Evolutionary conservation across 495 filamentous ascomycete species (phyloP).

Genomic region (Podospora tetraspora): DNA sequence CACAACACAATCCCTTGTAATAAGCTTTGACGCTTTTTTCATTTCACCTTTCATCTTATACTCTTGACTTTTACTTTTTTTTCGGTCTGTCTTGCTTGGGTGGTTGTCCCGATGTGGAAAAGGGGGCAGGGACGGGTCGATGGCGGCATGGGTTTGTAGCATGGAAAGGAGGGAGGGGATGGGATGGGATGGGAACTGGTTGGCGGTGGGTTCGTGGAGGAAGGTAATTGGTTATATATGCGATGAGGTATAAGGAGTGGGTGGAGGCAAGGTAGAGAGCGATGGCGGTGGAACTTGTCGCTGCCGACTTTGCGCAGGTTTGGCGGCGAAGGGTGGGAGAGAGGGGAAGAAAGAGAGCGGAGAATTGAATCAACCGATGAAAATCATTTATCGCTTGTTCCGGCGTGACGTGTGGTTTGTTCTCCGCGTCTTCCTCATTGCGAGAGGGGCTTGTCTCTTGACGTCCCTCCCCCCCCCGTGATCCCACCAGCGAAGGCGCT

Average conservation of each 20-base stretch:
- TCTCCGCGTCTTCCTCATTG: no score
- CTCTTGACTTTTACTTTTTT: neutral
- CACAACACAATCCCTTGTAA: conserved; percentile 18
- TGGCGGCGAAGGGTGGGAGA: neutral
- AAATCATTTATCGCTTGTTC: neutral
- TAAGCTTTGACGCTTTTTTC: neutral
- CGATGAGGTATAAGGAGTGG: neutral
- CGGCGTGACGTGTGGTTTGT: neutral
- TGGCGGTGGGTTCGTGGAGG: neutral
- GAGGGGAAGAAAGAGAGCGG: neutral
- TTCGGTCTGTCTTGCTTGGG: neutral
- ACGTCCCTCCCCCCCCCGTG: no score
- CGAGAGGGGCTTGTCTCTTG: no score
- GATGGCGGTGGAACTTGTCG: neutral
- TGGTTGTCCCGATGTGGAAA: neutral
- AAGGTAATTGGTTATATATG: neutral
- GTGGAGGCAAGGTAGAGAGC: no score
- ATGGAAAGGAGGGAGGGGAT: neutral
- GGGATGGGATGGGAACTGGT: neutral
- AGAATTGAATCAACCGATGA: neutral
- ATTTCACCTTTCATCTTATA: neutral
- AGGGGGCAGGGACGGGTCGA: neutral
- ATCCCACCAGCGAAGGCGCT: no score
- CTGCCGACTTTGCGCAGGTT: neutral
- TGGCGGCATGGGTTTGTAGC: neutral